A percentile compares a stretch with the other conserved stretches of the same genome.
These are phyloP conservation scores for Colletotrichum falcatum DNA, from an alignment of 2,329 filamentous ascomycete species.

Conservation along the genomic window DNA sequence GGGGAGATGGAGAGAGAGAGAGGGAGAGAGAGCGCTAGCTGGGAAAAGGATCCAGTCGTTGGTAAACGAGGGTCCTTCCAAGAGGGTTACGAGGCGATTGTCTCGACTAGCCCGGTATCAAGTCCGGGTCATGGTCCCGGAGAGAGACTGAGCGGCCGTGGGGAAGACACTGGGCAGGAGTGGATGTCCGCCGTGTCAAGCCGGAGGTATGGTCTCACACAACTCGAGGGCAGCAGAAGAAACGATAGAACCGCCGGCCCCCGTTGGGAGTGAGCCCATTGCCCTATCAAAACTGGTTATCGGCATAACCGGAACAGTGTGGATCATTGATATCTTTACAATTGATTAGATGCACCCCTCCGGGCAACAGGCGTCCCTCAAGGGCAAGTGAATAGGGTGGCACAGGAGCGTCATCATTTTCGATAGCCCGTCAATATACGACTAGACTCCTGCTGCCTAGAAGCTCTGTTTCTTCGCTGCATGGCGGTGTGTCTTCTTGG, in stretches of 20 bases:
- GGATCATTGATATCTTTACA: neutral
- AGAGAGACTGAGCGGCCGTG: conserved; percentile 14
- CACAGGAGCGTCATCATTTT: conserved; percentile 28
- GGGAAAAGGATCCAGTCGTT: neutral
- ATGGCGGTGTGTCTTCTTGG: conserved; percentile 11
- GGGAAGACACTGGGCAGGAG: conserved; percentile 23
- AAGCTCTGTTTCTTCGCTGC: conserved; percentile 6
- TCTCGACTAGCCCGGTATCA: conserved; percentile 22
- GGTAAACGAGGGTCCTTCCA: neutral
- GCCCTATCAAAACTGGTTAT: neutral
- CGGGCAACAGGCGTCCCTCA: neutral
- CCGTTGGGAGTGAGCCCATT: neutral
- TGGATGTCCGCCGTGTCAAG: conserved; percentile 29
- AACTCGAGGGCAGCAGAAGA: neutral
- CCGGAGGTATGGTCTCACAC: conserved; percentile 14
- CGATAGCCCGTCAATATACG: neutral
- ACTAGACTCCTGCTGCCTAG: neutral
- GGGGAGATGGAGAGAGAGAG: too few relatives aligned
- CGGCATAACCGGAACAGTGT: neutral
- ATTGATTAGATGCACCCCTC: conserved; percentile 7
- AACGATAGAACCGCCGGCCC: neutral
- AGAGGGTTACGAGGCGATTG: conserved; percentile 15
- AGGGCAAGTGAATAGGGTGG: neutral
- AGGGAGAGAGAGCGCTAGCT: conserved; percentile 11
- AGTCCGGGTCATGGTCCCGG: neutral